Base-by-base conservation (phyloP, 2,329 filamentous ascomycete genomes). In the Cladosporium sp. region DNA sequence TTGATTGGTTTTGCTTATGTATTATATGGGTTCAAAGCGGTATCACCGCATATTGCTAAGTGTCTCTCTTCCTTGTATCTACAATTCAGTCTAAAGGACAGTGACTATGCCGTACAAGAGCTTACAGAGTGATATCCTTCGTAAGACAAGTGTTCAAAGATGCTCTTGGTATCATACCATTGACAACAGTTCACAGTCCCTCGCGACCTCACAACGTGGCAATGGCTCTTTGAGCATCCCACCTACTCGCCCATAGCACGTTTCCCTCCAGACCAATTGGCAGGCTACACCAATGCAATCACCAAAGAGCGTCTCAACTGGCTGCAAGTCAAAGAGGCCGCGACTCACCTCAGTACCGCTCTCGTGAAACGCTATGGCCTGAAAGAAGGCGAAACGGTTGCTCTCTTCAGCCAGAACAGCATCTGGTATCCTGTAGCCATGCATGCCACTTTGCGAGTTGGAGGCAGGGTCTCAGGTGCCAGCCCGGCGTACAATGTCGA, bases 381-480 rank as follows among this genome's bases (percentile, higher is more conserved):
- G 28, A 64, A 77, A 40, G 65, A 76, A 15, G 80, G 80, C 1
- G 76, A 88, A 4, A 83, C 82, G 0, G 79, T 87, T 1, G 77
- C 82, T 0, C 71, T 88, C 1, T 88, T 87, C 71, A 80, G 79
- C 53, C 80, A 80, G 20, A 88, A 88, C 64, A 84, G 81, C 9
- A 81, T 88, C 54, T 87, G 83, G 83, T 87, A 87, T 64, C 84
- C 85, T 0, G 80, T 87, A 5, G 83, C 81, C 13, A 82, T 87
- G 76, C 78, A 83, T 57, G 79, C 80, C 0, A 78, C 79, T 1
- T 73, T 84, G 7, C 77, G 80, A 12, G 77, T 75, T 5, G 81
- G 77, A 0, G 84, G 80, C 8, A 77, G 83, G 28, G 81, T 87
- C 1, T 83, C 79, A 2, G 85, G 85, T 1, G 85, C 84, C 0